Evolutionary conservation across 768 basidiomycete genomes (phyloP).

Genomic region (Hygrophoropsis aurantiaca): DNA sequence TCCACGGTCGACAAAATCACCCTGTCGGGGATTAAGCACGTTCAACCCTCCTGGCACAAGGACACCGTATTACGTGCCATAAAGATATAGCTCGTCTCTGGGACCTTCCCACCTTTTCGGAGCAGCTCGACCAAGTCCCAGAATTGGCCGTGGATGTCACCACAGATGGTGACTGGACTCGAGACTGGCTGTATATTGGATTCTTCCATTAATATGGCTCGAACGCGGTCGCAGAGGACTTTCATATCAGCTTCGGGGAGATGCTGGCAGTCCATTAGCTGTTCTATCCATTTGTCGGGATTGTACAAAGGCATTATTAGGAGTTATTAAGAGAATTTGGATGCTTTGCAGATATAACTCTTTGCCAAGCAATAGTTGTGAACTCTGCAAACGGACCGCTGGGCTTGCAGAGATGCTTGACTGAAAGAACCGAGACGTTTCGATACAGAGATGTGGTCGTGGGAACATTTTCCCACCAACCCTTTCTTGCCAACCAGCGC

Average conservation of each 20-base stretch:
- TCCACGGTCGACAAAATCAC: constrained; percentile 96
- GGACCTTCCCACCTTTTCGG: constrained; percentile 80
- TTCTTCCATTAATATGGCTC: constrained; percentile 90
- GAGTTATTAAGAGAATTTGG: background rate
- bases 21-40: constrained; percentile 49
- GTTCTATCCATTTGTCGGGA: constrained; percentile 84
- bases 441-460: no score
- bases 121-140: constrained; percentile 94
- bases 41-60: constrained; percentile 20
- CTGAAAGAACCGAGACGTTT: no score
- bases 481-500: no score
- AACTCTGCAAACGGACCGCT: no score
- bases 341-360: no score
- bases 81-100: constrained; percentile 91
- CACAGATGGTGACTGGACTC: constrained; percentile 91
- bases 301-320: constrained; percentile 38
- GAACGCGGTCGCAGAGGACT: constrained; percentile 85
- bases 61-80: constrained; percentile 81
- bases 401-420: no score
- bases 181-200: constrained; percentile 97
- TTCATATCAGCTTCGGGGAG: constrained; percentile 94
- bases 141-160: constrained; percentile 97
- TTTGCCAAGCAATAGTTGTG: no score
- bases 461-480: no score
- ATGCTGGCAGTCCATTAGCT: constrained; percentile 82